phyloP scores from a whole-genome alignment of 306 rosid species.

The Lathyrus tuberosus region DNA sequence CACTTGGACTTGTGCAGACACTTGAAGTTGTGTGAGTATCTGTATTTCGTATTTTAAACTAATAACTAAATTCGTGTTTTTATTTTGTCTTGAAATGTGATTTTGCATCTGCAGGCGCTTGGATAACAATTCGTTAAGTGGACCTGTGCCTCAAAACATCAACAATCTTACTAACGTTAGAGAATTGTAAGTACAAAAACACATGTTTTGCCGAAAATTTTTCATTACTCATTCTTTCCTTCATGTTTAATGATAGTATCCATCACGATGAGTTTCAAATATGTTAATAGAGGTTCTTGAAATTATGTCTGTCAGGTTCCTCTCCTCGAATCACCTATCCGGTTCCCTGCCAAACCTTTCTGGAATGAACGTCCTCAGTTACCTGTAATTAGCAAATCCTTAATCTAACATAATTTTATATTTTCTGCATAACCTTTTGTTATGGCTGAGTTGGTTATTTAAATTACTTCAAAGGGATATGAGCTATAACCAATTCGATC shows the following conservation, averaged over 20 bases:
- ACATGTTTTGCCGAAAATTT: no score
- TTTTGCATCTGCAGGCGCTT: slow-evolving; percentile 56
- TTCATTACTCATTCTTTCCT: no score
- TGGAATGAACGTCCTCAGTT: slow-evolving; percentile 49
- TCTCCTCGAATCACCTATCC: slow-evolving; percentile 63
- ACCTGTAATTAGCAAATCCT: slow-evolving; percentile 52
- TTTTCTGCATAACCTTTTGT: background rate
- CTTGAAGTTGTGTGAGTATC: slow-evolving; percentile 72
- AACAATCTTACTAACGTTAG: slow-evolving; percentile 45
- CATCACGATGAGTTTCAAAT: slow-evolving; percentile 1
- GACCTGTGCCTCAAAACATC: slow-evolving; percentile 53
- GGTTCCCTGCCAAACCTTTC: slow-evolving; percentile 61
- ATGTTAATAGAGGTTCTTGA: slow-evolving; percentile 18
- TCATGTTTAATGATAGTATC: background rate
- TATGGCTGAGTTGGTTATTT: slow-evolving; percentile 21
- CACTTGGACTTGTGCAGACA: slow-evolving; percentile 54
- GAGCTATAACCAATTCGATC: slow-evolving; percentile 62
- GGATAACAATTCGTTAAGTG: slow-evolving; percentile 51
- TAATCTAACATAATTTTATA: slow-evolving; percentile 9
- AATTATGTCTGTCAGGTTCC: slow-evolving; percentile 46
- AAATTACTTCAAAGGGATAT: slow-evolving; percentile 46
- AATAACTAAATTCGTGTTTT: background rate
- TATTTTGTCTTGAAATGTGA: slow-evolving; percentile 18
- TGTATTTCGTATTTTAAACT: slow-evolving; percentile 26
- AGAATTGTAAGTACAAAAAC: slow-evolving; percentile 55